Conservation (phyloP, 192 early-diverging fungal genomes). For the Linnemannia exigua region DNA sequence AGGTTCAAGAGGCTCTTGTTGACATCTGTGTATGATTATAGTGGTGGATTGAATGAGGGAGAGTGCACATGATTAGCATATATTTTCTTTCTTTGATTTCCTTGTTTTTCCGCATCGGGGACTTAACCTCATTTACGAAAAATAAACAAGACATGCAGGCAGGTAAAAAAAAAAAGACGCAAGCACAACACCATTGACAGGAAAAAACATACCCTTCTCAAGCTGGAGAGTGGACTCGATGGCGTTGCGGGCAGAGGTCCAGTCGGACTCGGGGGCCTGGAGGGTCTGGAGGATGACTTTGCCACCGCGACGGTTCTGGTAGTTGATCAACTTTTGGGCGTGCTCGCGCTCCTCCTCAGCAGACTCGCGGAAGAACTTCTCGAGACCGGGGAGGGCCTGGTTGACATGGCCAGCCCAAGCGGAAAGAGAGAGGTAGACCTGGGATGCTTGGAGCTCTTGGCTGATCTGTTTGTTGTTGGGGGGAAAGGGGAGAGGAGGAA, state of each 20-base stretch:
- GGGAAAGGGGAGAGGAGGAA: background rate
- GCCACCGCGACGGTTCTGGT: constrained; percentile 70
- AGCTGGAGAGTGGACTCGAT: constrained; percentile 69
- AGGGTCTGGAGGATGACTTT: constrained; percentile 65
- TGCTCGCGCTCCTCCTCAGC: constrained; percentile 65
- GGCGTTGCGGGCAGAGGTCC: constrained; percentile 70
- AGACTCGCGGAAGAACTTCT: constrained; percentile 67
- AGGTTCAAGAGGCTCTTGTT: constrained; percentile 70
- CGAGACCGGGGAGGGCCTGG: constrained; percentile 66
- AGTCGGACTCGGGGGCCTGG: constrained; percentile 67
- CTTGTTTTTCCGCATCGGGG: background rate
- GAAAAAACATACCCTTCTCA: constrained; percentile 61
- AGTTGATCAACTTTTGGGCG: constrained; percentile 64
- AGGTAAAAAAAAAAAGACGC: background rate
- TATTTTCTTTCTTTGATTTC: background rate
- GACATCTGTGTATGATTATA: constrained; percentile 58
- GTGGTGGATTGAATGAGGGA: background rate
- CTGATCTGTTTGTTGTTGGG: constrained; percentile 57
- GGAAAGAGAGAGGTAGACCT: constrained; percentile 68
- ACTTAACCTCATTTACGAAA: background rate
- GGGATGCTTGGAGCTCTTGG: constrained; percentile 71
- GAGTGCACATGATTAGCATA: background rate
- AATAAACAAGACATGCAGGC: background rate
- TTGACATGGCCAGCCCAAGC: constrained; percentile 64
- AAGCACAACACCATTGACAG: background rate